Base-by-base conservation (phyloP, 805 yeast species). In the Monosporozyma yasuniensis region DNA sequence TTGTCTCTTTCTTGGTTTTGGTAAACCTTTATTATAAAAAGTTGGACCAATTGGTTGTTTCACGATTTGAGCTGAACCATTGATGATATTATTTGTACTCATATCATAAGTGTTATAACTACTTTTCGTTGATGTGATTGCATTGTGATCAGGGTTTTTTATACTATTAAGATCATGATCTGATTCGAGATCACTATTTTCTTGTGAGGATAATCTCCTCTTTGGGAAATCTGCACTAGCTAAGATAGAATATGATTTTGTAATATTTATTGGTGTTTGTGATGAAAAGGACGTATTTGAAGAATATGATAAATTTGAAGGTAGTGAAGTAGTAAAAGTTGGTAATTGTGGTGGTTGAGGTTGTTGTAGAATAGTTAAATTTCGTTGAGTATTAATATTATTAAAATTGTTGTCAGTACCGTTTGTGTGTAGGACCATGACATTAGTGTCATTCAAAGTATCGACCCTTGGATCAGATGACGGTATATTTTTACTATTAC, bases 1-100 rank as follows among this genome's bases (percentile, higher is more conserved):
- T 66, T 84, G 90, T 56, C 88, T 61, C 48, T 66, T 60, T 30
- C 47, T 53, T 18, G 25, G 22, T 34, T 30, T 46, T 11, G 46
- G 37, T 12, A 43, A 28, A 43, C 21, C n/a, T 28, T 25, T 43
- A 22, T 39, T 39, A 5, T 18, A 19, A 11, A 39, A 39, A 21
- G 27, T 39, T 10, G 42, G 42, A 11, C 16, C 27, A 10, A 32
- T 44, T 7, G 23, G 10, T 43, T 43, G 46, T 28, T 28, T 28
- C 7, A 43, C 34, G 11, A 28, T 18, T 25, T 42, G 27, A 2
- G 18, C 30, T 1, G 19, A 41, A 42, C 16, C 21, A 10, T 18
- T 16, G 9, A n/a, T 42, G 14, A 10, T 30, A 14, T 10, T 19
- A n/a, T 19, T 43, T 9, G 14, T 21, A 32, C 21, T 35, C 8